Conservation (phyloP, 192 early-diverging fungal genomes). For the Jimgerdemannia flammicorona region DNA sequence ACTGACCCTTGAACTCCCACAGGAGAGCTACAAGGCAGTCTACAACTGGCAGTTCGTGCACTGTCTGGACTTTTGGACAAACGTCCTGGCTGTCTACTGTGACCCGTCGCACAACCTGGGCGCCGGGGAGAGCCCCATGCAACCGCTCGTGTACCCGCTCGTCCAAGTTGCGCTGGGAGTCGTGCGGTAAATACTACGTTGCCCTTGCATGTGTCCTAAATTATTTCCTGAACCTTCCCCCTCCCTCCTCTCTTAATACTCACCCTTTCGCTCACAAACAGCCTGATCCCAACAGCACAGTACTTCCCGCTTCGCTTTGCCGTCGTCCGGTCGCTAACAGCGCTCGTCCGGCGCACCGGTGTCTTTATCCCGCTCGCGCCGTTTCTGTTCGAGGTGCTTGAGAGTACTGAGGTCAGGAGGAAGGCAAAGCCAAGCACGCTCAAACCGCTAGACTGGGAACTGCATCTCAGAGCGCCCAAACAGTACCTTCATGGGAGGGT, state of each 20-base stretch:
- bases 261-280: not conserved
- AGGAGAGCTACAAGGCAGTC: slow-evolving; percentile 83
- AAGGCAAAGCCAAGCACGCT: slow-evolving; percentile 74
- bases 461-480: slow-evolving; percentile 76
- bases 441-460: slow-evolving; percentile 81
- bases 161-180: slow-evolving; percentile 75
- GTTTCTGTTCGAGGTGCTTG: slow-evolving; percentile 80
- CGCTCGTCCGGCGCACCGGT: slow-evolving; percentile 48
- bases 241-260: slow-evolving; percentile 9
- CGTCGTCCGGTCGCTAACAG: slow-evolving; percentile 67
- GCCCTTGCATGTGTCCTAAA: slow-evolving; percentile 11
- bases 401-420: slow-evolving; percentile 67
- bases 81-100: slow-evolving; percentile 76
- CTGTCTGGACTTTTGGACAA: slow-evolving; percentile 87
- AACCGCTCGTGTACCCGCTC: slow-evolving; percentile 85
- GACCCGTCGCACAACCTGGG: slow-evolving; percentile 26
- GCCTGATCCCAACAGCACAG: slow-evolving; percentile 86
- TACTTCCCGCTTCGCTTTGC: slow-evolving; percentile 94
- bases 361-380: slow-evolving; percentile 84
- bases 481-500: slow-evolving; percentile 78
- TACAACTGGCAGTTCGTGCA: slow-evolving; percentile 99
- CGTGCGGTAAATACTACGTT: slow-evolving; percentile 26
- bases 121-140: slow-evolving; percentile 47
- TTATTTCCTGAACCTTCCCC: slow-evolving; percentile 27
- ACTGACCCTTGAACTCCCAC: slow-evolving; percentile 36